These are phyloP conservation scores for Komagataella kurtzmanii DNA, from an alignment of 805 yeast genomes.

Conservation along the genomic window DNA sequence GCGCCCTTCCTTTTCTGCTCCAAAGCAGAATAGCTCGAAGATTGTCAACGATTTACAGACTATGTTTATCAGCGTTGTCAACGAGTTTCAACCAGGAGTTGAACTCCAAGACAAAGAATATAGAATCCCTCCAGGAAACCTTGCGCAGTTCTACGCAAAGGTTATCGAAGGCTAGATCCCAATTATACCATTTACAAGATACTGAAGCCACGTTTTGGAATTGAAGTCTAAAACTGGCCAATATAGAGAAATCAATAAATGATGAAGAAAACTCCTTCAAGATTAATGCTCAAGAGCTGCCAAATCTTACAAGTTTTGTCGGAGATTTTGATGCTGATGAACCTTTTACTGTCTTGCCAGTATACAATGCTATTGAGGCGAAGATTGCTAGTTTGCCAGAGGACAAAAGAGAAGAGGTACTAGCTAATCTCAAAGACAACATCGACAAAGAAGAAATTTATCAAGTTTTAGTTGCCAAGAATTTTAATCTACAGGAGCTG, in stretches of 20 bases:
- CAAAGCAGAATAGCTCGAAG: conserved; percentile 17
- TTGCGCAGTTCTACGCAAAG: conserved; percentile 42
- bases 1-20: not conserved
- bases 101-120: conserved; percentile 32
- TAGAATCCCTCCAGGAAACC: conserved; percentile 38
- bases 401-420: not conserved
- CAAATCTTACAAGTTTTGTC: conserved; percentile 24
- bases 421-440: not conserved
- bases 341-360: conserved; percentile 63
- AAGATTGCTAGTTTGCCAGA: conserved; percentile 16
- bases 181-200: conserved; percentile 37
- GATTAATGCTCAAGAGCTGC: conserved; percentile 18
- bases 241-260: conserved; percentile 47
- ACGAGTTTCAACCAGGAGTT: conserved; percentile 48
- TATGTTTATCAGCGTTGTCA: conserved; percentile 36
- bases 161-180: conserved; percentile 32
- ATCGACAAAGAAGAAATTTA: conserved; percentile 15
- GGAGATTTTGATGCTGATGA: conserved; percentile 78
- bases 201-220: conserved; percentile 30
- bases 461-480: conserved; percentile 13
- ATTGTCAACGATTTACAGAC: conserved; percentile 37
- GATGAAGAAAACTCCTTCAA: conserved; percentile 49
- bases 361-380: conserved; percentile 39
- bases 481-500: conserved; percentile 16
- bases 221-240: conserved; percentile 41